These are phyloP conservation scores for Blastocystis sp. DNA, from an alignment of 352 stramenopile genomes.

Conservation along the genomic window DNA sequence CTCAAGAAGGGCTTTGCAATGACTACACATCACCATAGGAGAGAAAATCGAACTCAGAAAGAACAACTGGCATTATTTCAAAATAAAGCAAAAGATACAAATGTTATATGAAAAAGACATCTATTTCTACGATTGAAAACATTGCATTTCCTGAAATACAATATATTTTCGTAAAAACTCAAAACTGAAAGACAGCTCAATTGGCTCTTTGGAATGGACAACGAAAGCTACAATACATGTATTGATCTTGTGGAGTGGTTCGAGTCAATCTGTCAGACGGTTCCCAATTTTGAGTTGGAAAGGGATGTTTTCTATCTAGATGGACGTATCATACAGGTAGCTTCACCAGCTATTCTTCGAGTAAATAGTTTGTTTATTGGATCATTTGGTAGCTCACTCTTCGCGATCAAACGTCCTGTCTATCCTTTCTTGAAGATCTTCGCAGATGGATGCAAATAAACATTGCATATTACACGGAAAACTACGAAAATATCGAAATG, in stretches of 20 bases:
- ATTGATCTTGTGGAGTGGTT: conserved; percentile 51
- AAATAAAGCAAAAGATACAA: conserved; percentile 5
- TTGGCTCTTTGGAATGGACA: not conserved
- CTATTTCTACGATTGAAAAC: not conserved
- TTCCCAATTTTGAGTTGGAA: conserved; percentile 34
- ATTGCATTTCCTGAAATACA: not conserved
- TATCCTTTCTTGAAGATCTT: conserved; percentile 4
- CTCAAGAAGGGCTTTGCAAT: conserved; percentile 50
- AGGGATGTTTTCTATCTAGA: conserved; percentile 31
- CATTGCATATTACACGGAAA: not conserved
- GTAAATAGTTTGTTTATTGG: not conserved
- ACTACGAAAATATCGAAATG: not conserved
- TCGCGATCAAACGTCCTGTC: conserved; percentile 21
- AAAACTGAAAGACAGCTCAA: not conserved
- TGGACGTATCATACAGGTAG: not conserved
- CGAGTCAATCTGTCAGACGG: conserved; percentile 32
- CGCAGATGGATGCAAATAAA: conserved; percentile 22
- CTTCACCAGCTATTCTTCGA: conserved; percentile 15
- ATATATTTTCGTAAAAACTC: not conserved
- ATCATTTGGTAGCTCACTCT: conserved; percentile 15
- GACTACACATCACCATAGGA: not conserved
- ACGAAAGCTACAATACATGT: conserved; percentile 35
- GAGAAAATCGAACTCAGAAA: conserved; percentile 30
- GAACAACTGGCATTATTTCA: conserved; percentile 37
- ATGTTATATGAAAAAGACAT: conserved; percentile 13